Evolutionary conservation across 768 basidiomycete species (phyloP).

Genomic region (Leucocoprinus birnbaumii): DNA sequence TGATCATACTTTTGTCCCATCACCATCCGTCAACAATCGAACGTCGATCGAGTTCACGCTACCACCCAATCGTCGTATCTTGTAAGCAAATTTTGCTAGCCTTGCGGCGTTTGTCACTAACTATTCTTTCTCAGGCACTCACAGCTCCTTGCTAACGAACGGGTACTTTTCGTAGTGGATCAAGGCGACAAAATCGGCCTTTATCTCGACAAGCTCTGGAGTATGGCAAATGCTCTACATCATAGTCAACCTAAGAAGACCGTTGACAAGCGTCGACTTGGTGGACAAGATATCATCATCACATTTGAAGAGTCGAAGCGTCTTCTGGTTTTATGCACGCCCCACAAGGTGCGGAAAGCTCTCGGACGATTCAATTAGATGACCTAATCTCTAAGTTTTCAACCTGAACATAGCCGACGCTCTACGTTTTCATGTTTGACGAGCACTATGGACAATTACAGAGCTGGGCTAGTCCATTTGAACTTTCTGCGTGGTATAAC

Average conservation of each 20-base stretch:
- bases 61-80: conserved; percentile 20
- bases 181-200: conserved; percentile 28
- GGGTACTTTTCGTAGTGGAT: conserved; percentile 38
- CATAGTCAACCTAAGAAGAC: conserved; percentile 21
- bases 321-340: conserved; percentile 42
- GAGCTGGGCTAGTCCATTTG: conserved; percentile 35
- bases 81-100: conserved; percentile 23
- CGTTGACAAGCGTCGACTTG: conserved; percentile 44
- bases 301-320: conserved; percentile 52
- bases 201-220: conserved; percentile 31
- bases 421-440: conserved; percentile 48
- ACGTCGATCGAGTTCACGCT: conserved; percentile 23
- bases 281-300: conserved; percentile 37
- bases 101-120: not conserved
- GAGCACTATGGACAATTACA: conserved; percentile 40
- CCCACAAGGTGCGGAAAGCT: conserved; percentile 37
- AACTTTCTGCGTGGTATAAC: conserved; percentile 42
- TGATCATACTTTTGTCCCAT: conserved; percentile 28
- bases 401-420: conserved; percentile 30
- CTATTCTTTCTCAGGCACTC: conserved; percentile 16
- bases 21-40: conserved; percentile 21
- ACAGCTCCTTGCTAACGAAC: conserved; percentile 40
- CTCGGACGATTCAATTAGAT: too few relatives aligned
- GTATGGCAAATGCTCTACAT: conserved; percentile 28
- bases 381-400: too few relatives aligned